A percentile compares a stretch with the other conserved stretches of the same genome.
Evolutionary conservation across 257 asterid species (phyloP).

Genomic region (Ehretia macrophylla): DNA sequence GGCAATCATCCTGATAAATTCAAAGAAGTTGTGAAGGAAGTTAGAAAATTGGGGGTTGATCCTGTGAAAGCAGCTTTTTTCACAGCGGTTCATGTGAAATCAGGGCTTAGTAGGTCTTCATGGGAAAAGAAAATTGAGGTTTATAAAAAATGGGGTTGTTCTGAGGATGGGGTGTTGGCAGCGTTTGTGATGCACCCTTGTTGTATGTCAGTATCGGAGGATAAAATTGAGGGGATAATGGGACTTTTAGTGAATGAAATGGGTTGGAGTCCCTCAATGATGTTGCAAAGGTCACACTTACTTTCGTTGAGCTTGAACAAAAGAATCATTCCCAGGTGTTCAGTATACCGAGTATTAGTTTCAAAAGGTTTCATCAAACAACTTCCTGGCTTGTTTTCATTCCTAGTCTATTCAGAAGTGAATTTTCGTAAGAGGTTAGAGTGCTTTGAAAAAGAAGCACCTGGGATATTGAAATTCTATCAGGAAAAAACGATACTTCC

Average conservation of each 20-base stretch:
- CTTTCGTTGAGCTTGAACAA: too few relatives aligned
- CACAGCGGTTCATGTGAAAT: too few relatives aligned
- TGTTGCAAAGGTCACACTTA: background rate
- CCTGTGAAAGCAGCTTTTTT: too few relatives aligned
- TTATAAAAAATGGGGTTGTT: constrained; percentile 33
- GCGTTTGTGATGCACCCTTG: constrained; percentile 24
- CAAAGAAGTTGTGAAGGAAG: too few relatives aligned
- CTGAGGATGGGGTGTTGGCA: constrained; percentile 10
- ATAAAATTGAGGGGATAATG: too few relatives aligned
- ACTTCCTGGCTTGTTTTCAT: background rate
- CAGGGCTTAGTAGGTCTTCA: too few relatives aligned
- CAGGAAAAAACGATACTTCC: constrained; percentile 1
- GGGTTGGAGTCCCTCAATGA: constrained; percentile 9
- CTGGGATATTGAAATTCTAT: constrained; percentile 17
- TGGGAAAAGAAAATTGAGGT: constrained; percentile 25
- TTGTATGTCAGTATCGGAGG: too few relatives aligned
- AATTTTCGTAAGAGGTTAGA: constrained; percentile 12
- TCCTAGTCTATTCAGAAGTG: constrained; percentile 3
- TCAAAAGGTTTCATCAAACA: too few relatives aligned
- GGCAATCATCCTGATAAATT: background rate
- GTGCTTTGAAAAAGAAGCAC: constrained; percentile 4
- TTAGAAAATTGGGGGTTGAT: too few relatives aligned
- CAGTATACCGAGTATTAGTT: too few relatives aligned
- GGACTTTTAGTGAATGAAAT: constrained; percentile 13
- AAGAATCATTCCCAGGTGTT: too few relatives aligned